Evolutionary conservation across 192 early-diverging fungal species (phyloP).

Genomic region (Helicostylum pulchrum): DNA sequence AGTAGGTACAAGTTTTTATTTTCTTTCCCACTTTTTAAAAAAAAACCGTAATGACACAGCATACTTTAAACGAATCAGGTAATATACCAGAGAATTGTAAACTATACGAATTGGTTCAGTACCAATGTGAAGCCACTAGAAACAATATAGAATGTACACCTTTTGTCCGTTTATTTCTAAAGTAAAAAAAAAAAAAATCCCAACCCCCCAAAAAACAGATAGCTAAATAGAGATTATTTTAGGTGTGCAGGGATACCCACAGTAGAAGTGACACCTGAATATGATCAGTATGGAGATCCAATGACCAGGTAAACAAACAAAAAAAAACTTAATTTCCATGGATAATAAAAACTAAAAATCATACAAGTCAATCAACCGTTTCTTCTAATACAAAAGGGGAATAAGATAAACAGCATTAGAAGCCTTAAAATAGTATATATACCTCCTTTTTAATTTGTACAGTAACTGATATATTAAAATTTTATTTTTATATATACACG

Average conservation of each 20-base stretch:
- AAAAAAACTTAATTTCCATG: background rate
- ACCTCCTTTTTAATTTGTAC: no score
- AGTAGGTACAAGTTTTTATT: background rate
- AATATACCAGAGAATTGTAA: slow-evolving; percentile 16
- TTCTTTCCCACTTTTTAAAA: background rate
- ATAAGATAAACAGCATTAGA: background rate
- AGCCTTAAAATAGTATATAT: background rate
- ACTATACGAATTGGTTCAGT: slow-evolving; percentile 25
- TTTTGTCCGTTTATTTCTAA: slow-evolving; percentile 17
- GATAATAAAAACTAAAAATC: background rate
- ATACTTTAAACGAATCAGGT: slow-evolving; percentile 1
- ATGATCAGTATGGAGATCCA: background rate
- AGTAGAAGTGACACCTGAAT: slow-evolving; percentile 17
- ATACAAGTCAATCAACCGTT: background rate
- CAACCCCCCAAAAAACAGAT: background rate
- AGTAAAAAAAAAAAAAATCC: background rate
- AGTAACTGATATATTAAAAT: no score
- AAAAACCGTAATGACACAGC: slow-evolving; percentile 4
- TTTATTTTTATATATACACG: no score
- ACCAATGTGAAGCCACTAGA: slow-evolving; percentile 26
- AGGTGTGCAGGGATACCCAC: slow-evolving; percentile 18
- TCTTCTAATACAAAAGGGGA: background rate
- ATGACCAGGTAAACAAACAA: background rate
- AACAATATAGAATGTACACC: slow-evolving; percentile 19
- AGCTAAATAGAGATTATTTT: background rate